Evolutionary conservation across 75 land plant genomes (phyloP).

Genomic region (Adiantum capillusveneris): DNA sequence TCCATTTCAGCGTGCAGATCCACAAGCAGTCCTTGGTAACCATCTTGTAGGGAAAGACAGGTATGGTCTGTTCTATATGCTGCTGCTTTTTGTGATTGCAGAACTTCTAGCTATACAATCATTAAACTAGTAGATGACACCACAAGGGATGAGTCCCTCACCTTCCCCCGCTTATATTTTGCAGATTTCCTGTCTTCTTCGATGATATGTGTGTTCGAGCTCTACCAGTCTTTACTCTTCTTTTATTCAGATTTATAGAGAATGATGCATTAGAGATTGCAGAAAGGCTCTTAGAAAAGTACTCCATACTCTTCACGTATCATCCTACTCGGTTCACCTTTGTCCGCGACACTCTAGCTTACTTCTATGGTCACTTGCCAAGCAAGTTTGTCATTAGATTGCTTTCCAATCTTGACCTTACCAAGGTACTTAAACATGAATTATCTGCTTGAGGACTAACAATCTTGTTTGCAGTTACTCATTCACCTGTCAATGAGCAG

Average conservation of each 20-base stretch:
- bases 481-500: constrained; percentile 26
- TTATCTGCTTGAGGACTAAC: background rate
- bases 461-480: background rate
- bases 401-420: constrained; percentile 61
- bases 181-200: constrained; percentile 86
- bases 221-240: constrained; percentile 83
- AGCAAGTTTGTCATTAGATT: constrained; percentile 78
- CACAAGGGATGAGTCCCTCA: too few relatives aligned
- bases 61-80: constrained; percentile 13
- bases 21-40: constrained; percentile 83
- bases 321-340: constrained; percentile 88
- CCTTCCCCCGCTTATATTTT: constrained; percentile 7
- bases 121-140: too few relatives aligned
- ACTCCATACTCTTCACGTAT: constrained; percentile 51
- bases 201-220: constrained; percentile 86
- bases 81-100: background rate
- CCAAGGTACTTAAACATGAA: constrained; percentile 46
- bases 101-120: too few relatives aligned
- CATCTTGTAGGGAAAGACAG: constrained; percentile 93
- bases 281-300: constrained; percentile 63
- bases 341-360: constrained; percentile 96
- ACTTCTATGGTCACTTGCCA: constrained; percentile 94
- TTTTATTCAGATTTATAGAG: constrained; percentile 86
- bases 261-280: constrained; percentile 89
- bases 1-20: constrained; percentile 62